Evolutionary conservation across 2,329 filamentous ascomycete species (phyloP).

Genomic region (Fusarium armeniacum): DNA sequence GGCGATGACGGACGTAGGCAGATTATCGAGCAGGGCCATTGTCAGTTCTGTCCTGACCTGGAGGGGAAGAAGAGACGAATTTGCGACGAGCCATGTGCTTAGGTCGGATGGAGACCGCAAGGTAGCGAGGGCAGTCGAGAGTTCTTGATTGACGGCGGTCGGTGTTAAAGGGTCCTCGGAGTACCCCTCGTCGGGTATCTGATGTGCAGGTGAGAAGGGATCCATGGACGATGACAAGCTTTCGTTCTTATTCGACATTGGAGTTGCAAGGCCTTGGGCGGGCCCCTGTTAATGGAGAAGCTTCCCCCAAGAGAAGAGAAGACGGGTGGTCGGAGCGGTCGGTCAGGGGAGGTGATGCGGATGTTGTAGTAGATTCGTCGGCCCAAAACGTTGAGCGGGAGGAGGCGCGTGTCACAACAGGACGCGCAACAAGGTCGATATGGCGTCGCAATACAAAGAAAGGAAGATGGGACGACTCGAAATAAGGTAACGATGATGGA

Average conservation of each 20-base stretch:
- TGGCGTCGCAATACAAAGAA: conserved; percentile 17
- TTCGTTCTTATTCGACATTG: conserved; percentile 51
- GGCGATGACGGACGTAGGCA: conserved; percentile 84
- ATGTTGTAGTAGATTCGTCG: conserved; percentile 11
- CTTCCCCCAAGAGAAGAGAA: conserved; percentile 11
- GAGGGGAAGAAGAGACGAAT: conserved; percentile 64
- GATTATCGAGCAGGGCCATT: conserved; percentile 80
- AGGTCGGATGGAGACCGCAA: conserved; percentile 60
- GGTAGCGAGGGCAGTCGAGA: conserved; percentile 54
- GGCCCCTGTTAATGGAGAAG: conserved; percentile 39
- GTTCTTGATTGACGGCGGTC: conserved; percentile 52
- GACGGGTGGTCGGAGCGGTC: conserved; percentile 14
- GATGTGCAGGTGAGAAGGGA: conserved; percentile 64
- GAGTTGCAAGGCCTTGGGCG: conserved; percentile 38
- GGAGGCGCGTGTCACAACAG: conserved; percentile 30
- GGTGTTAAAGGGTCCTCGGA: conserved; percentile 78
- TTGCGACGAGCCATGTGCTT: conserved; percentile 64
- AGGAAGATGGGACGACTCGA: neutral
- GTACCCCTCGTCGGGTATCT: conserved; percentile 84
- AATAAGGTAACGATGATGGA: neutral
- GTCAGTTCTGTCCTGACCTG: conserved; percentile 76
- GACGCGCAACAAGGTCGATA: conserved; percentile 26
- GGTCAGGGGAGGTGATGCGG: conserved; percentile 5
- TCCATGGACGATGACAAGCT: conserved; percentile 57
- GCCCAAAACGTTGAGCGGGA: conserved; percentile 18